These are phyloP conservation scores for Torulaspora indica DNA, from an alignment of 805 yeast species.

Conservation along the genomic window DNA sequence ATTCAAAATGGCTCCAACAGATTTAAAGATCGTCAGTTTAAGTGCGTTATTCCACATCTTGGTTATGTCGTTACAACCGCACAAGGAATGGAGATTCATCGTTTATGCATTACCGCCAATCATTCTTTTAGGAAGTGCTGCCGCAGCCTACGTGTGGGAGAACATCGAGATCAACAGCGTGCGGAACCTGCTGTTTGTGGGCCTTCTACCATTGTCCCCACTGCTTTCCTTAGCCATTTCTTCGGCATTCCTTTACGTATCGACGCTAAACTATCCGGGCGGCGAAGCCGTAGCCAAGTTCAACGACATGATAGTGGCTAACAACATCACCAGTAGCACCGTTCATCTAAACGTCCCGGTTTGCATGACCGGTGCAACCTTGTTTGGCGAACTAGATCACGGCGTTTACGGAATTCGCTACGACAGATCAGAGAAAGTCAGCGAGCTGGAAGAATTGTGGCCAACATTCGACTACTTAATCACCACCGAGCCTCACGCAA, in stretches of 20 bases:
- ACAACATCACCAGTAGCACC: constrained; percentile 28
- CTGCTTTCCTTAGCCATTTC: constrained; percentile 41
- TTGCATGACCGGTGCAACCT: constrained; percentile 83
- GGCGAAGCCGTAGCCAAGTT: constrained; percentile 62
- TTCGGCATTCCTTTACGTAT: constrained; percentile 51
- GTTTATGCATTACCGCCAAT: constrained; percentile 69
- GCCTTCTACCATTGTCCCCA: constrained; percentile 35
- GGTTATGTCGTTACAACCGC: constrained; percentile 75
- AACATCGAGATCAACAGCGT: constrained; percentile 26
- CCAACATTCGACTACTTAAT: constrained; percentile 48
- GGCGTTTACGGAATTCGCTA: constrained; percentile 41
- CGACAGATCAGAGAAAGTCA: constrained; percentile 67
- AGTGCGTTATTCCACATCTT: constrained; percentile 54
- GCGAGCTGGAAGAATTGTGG: constrained; percentile 42
- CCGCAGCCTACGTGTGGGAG: constrained; percentile 43
- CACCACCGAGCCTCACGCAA: constrained; percentile 27
- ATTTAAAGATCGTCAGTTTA: constrained; percentile 44
- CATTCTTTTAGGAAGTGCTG: constrained; percentile 59
- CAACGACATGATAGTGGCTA: constrained; percentile 41
- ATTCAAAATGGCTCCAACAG: constrained; percentile 35
- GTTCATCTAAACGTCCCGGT: constrained; percentile 77
- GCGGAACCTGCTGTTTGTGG: constrained; percentile 27
- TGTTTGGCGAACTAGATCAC: constrained; percentile 59
- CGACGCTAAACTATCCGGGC: constrained; percentile 83
- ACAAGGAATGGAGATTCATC: constrained; percentile 92